A percentile compares a stretch with the other conserved stretches of the same genome.
phyloP scores from a whole-genome alignment of 805 yeast genomes.

The Schwanniomyces sp. region DNA sequence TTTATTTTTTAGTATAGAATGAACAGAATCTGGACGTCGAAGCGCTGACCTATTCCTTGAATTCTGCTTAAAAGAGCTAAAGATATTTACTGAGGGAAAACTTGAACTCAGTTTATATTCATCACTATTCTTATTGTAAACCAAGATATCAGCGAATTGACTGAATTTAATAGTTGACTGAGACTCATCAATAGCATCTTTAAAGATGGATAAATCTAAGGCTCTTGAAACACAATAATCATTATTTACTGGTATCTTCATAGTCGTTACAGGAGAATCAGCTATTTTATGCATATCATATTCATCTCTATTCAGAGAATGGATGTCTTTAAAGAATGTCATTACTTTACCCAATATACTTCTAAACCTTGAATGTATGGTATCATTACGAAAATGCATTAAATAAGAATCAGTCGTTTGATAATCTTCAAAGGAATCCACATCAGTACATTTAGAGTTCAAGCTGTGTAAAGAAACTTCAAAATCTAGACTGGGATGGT shows the following conservation, averaged over 20 bases:
- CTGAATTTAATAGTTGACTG: slow-evolving; percentile 12
- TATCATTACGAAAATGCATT: background rate
- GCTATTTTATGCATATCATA: background rate
- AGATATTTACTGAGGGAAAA: background rate
- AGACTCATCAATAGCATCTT: background rate
- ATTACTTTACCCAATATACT: background rate
- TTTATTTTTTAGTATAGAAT: slow-evolving; percentile 26
- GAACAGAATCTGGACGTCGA: background rate
- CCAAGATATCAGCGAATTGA: slow-evolving; percentile 12
- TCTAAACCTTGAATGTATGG: background rate
- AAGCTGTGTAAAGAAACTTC: background rate
- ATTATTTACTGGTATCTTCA: slow-evolving; percentile 8
- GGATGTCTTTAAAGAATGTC: background rate
- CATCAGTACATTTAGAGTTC: background rate
- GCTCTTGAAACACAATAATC: slow-evolving; percentile 1
- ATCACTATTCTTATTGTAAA: slow-evolving; percentile 9
- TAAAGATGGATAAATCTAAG: slow-evolving; percentile 4
- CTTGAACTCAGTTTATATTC: background rate
- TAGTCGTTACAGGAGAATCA: slow-evolving; percentile 4
- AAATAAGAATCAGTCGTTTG: too few relatives aligned
- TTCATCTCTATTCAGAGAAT: background rate
- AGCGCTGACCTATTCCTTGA: background rate
- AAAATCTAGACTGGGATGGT: slow-evolving; percentile 5
- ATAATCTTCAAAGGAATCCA: too few relatives aligned
- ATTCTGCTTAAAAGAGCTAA: background rate